Evolutionary conservation across 345 rosid species (phyloP).

Genomic region (Angophora floribunda): DNA sequence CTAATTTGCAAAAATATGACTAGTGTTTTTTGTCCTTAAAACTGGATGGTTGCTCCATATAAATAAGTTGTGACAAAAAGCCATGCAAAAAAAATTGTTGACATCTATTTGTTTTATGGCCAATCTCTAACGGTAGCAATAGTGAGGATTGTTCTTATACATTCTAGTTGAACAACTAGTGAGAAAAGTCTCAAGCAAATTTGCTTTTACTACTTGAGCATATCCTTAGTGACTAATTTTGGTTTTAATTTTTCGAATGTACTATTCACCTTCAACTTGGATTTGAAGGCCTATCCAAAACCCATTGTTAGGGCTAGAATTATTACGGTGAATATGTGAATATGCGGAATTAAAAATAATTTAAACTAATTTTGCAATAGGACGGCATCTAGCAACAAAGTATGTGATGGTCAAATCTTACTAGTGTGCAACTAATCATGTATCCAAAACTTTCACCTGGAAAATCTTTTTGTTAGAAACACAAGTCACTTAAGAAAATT

Average conservation of each 20-base stretch:
- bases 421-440: too few relatives aligned
- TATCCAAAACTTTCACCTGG: too few relatives aligned
- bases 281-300: neutral
- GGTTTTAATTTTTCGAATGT: neutral
- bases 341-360: too few relatives aligned
- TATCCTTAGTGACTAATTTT: neutral
- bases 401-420: too few relatives aligned
- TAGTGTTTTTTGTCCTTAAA: neutral
- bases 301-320: neutral
- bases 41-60: neutral
- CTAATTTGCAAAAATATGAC: neutral
- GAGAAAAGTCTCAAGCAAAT: neutral
- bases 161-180: neutral
- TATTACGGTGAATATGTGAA: too few relatives aligned
- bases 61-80: neutral
- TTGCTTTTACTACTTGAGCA: neutral
- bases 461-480: too few relatives aligned
- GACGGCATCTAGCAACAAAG: too few relatives aligned
- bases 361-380: too few relatives aligned
- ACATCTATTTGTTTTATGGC: neutral
- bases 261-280: neutral
- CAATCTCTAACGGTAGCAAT: neutral
- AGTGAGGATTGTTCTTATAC: neutral
- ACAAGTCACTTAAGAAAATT: too few relatives aligned
- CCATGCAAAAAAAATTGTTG: neutral